phyloP scores from a whole-genome alignment of 768 basidiomycete species.

The Zangia roseola region DNA sequence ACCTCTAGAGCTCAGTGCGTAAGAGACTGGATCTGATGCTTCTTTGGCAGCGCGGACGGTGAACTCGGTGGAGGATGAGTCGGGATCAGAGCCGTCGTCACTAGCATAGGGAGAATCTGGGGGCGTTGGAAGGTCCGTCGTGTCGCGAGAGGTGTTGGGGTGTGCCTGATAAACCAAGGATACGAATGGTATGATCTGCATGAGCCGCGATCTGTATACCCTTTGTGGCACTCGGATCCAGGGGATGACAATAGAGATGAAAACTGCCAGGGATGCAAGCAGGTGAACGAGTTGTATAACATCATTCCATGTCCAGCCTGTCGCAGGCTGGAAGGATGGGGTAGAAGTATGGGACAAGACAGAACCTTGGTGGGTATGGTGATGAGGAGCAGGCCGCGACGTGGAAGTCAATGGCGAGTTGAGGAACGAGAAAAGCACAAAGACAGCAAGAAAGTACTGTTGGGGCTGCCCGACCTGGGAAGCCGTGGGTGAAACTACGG shows the following conservation, averaged over 20 bases:
- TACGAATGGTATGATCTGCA: slow-evolving; percentile 27
- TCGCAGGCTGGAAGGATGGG: slow-evolving; percentile 8
- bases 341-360: slow-evolving; percentile 46
- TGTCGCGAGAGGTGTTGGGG: slow-evolving; percentile 1
- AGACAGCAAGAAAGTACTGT: slow-evolving; percentile 80
- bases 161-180: slow-evolving; percentile 9
- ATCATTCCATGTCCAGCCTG: slow-evolving; percentile 48
- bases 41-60: slow-evolving; percentile 21
- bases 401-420: slow-evolving; percentile 64
- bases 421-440: slow-evolving; percentile 85
- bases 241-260: slow-evolving; percentile 53
- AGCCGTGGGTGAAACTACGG: slow-evolving; percentile 9
- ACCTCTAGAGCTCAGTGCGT: slow-evolving; percentile 38
- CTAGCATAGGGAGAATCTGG: slow-evolving; percentile 26
- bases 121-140: slow-evolving; percentile 26
- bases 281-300: slow-evolving; percentile 65
- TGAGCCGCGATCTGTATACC: slow-evolving; percentile 21
- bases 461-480: slow-evolving; percentile 28
- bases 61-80: slow-evolving; percentile 30
- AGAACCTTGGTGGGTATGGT: slow-evolving; percentile 57
- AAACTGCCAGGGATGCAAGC: slow-evolving; percentile 59
- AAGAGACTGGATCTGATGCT: slow-evolving; percentile 11
- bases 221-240: slow-evolving; percentile 38
- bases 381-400: slow-evolving; percentile 27
- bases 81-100: slow-evolving; percentile 27